These are phyloP conservation scores for Salix arbutifolia DNA, from an alignment of 345 rosid species.

Conservation along the genomic window DNA sequence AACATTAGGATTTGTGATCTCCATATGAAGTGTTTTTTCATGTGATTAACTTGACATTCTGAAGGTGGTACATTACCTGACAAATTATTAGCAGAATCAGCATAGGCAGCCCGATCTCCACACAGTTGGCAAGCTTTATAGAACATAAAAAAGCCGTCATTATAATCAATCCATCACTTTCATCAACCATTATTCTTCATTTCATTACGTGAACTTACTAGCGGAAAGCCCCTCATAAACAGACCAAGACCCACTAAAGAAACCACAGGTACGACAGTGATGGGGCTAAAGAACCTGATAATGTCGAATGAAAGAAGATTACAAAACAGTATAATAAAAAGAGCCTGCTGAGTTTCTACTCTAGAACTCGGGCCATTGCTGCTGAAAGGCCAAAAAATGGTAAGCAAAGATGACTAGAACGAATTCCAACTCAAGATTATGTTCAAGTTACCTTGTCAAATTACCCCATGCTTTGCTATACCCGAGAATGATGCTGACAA, in stretches of 20 bases:
- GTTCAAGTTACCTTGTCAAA: slow-evolving; percentile 53
- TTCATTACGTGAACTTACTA: slow-evolving; percentile 46
- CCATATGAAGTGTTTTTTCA: neutral
- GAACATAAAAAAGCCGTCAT: neutral
- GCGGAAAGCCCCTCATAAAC: slow-evolving; percentile 80
- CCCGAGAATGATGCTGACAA: slow-evolving; percentile 75
- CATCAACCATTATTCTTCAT: neutral
- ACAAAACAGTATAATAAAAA: neutral
- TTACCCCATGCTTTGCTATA: slow-evolving; percentile 70
- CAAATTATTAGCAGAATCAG: slow-evolving; percentile 61
- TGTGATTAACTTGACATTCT: neutral
- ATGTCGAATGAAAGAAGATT: neutral
- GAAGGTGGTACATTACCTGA: slow-evolving; percentile 44
- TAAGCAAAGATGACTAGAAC: neutral
- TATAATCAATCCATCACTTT: neutral
- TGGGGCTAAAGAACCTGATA: slow-evolving; percentile 65
- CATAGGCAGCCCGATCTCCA: slow-evolving; percentile 94
- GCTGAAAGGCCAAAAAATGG: neutral
- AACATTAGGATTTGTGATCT: slow-evolving; percentile 8
- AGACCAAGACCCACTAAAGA: slow-evolving; percentile 77
- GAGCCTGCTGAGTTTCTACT: neutral
- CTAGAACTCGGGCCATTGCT: neutral
- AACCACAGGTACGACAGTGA: slow-evolving; percentile 71
- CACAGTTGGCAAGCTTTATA: slow-evolving; percentile 81
- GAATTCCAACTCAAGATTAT: neutral